These are phyloP conservation scores for Eudorina sp. DNA, from an alignment of 139 green algal species.

Conservation along the genomic window DNA sequence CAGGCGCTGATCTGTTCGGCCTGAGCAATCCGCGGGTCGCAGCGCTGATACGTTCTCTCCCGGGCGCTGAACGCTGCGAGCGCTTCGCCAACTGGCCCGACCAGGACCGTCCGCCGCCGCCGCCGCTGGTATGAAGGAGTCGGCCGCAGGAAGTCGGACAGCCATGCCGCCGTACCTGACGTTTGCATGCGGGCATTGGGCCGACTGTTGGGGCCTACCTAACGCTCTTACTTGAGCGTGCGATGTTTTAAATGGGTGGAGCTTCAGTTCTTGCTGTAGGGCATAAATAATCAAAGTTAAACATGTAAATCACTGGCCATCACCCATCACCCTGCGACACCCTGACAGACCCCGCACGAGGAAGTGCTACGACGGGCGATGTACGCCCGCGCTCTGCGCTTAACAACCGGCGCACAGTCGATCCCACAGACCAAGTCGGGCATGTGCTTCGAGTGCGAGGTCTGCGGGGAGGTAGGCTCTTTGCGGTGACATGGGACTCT, in stretches of 20 bases:
- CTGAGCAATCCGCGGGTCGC: constrained; percentile 56
- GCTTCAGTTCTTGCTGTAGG: no score
- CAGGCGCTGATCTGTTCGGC: constrained; percentile 68
- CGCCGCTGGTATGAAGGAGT: constrained; percentile 68
- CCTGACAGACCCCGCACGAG: constrained; percentile 68
- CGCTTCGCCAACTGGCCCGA: constrained; percentile 67
- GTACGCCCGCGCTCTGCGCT: constrained; percentile 53
- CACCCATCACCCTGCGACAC: no score
- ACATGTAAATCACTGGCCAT: no score
- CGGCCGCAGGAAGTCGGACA: constrained; percentile 60
- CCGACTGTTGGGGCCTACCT: no score
- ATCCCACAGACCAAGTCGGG: constrained; percentile 40
- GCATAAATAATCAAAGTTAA: no score
- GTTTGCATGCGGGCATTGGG: no score
- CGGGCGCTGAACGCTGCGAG: constrained; percentile 63
- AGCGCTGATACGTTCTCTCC: constrained; percentile 61
- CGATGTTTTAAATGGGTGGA: no score
- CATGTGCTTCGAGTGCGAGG: constrained; percentile 67
- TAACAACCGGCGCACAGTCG: constrained; percentile 64
- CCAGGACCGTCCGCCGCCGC: constrained; percentile 39
- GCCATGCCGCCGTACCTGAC: no score
- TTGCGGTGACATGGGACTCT: no score
- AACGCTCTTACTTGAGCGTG: no score
- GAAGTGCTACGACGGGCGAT: constrained; percentile 48
- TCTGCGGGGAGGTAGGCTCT: constrained; percentile 74